Evolutionary conservation across 1,139 yeast species (phyloP), one percentile per base, ranked within the genome.

Genomic region (Hansenula lynferdii): DNA sequence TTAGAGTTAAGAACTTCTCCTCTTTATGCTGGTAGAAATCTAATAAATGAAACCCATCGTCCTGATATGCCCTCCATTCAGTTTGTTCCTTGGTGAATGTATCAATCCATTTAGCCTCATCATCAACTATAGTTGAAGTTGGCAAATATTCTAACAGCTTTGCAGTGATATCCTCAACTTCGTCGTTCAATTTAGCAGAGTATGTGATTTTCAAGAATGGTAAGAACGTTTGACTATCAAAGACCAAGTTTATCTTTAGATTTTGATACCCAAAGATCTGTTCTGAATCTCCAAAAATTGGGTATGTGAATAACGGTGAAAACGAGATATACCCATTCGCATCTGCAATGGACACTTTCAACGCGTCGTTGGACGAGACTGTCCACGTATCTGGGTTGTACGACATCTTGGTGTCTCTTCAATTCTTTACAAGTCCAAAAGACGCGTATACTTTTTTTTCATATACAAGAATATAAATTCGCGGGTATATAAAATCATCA

Each of bases 251-350:
- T 42, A 79, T 72, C 34, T 69, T 67, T 34, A 90, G 67, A 51
- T 77, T 82, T 49, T 81, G 72, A 57, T 77, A 94, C 2, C 99
- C 99, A 57, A 80, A 87, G 9, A 94, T 80, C 38, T 82, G 80
- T 58, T 94, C 98, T 2, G 87, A 72, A 40, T 89, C 96, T 9
- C 97, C 97, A 65, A 78, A 92, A 12, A 92, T 81, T 3, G 97
- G 96, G 60, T 92, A 92, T 1, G 97, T 90, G 62, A 86, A 90
- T 16, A 65, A 59, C 0, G 98, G 97, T 26, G 71, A 64, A 64
- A 83, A 81, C 5, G 75, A 64, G 14, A 82, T 75, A 2, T 76
- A 73, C 0, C 80, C 80, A 6, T 67, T 61, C 3, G 74, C 68
- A 42, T 78, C 81, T 3, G 84, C 72, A 35, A 77, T 52, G 4